Base-by-base conservation (phyloP, 176 grass and related monocot genomes). In the Oropetium thomaeum region DNA sequence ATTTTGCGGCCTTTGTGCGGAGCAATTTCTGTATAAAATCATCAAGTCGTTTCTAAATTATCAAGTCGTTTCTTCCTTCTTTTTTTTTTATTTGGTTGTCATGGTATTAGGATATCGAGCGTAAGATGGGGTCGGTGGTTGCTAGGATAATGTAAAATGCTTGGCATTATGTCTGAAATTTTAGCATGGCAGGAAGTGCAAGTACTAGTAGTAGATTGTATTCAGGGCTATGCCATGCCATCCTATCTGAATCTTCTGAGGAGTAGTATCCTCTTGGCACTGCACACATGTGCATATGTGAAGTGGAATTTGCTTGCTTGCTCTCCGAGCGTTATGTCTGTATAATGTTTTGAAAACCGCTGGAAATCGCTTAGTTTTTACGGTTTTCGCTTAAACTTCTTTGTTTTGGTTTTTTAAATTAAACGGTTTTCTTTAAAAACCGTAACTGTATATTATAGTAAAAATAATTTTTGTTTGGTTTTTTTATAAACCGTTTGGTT, bases 91-190 rank as follows among this genome's bases (percentile, higher is more conserved):
- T n/a, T n/a, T 17, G 7, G 26, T 40, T 16, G 37, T 11, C 53
- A 5, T 51, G 63, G 4, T n/a, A 19, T 8, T 22, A 63, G 42
- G 29, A 42, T 35, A 49, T 58, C 58, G 74, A 76, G 37, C 39
- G n/a, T 4, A 37, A 69, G 51, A 29, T 44, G 52, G 4, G 5
- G 8, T 51, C 42, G 49, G 38, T 45, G 38, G 1, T 4, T 27
- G 40, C 11, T 80, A 48, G 35, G 12, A 58, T 69, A 64, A 31
- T 67, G 41, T 51, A 67, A n/a, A n/a, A 66, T 54, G 77, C 15
- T 47, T 57, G 61, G 26, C 37, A 45, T 39, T 30, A 39, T 63
- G 52, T 47, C 40, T 45, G 32, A 64, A 58, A 22, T 73, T 79
- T 78, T 61, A 67, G 65, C 55, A 58, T 52, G 37, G 74, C 27